Evolutionary conservation across 345 rosid genomes (phyloP), one percentile per base, ranked within the genome.

Genomic region (Populus tremula): DNA sequence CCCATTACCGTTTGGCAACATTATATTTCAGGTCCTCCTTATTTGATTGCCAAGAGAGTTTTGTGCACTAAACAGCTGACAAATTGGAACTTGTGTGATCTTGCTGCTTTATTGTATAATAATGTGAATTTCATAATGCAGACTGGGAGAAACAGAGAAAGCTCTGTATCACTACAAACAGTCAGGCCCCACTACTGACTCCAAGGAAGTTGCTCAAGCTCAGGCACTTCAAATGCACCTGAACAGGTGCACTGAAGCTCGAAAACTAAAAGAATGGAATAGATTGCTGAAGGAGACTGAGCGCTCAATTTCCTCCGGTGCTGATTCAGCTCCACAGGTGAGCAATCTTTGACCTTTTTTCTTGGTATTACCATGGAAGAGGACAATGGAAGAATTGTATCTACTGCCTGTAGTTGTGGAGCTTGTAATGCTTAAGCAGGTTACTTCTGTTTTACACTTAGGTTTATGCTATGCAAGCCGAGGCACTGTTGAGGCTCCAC

Each of bases 1-100:
- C 97, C 56, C 94, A 91, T 85, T 88, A 84, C 50, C 90, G 97
- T 71, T 86, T 92, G 66, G 94, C 89, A 77, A 80, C 88, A 25
- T 80, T 91, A 70, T 86, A 85, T 83, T 68, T 85, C 83, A 84
- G 93, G 97, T 92, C 84, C 3, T 11, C 41, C 27, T 23, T 49
- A 1, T 11, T 7, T 27, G 27, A 56, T 23, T 31, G 38, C n/a
- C 54, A 70, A 16, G 31, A 23, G 31, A 16, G 38, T 29, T 5
- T 70, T 43, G n/a, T 45, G 63, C 10, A 3, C 63, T 56, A n/a
- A 56, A 56, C 63, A 56, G 63, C 63, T 56, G 27, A n/a, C 12
- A 10, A 56, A n/a, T n/a, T 56, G 23, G 18, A 54, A 9, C 27
- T 4, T 8, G 27, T n/a, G 27, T 56, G 63, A 2, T 56, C 23